Conservation (phyloP, 768 basidiomycete genomes). For the Pulveroboletus sp. region DNA sequence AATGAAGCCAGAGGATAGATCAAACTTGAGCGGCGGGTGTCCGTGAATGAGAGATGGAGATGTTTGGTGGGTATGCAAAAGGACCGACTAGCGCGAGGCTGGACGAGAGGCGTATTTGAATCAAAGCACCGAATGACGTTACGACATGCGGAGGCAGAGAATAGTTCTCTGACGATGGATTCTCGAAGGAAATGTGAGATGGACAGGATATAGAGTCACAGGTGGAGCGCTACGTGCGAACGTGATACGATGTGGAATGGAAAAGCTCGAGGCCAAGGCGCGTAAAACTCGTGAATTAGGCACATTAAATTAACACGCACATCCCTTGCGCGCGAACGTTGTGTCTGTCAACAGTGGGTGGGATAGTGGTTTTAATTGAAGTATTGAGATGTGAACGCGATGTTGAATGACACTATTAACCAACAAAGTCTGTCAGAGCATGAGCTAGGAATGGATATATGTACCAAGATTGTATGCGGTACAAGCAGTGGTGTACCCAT, state of each 20-base stretch:
- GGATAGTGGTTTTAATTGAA: background rate
- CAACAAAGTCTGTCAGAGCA: background rate
- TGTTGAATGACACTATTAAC: background rate
- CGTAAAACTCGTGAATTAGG: conserved; percentile 2
- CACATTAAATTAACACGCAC: background rate
- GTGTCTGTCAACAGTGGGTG: background rate
- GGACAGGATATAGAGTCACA: background rate
- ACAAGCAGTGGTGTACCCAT: background rate
- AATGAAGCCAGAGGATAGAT: background rate
- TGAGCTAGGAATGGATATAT: background rate
- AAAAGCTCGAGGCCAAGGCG: background rate
- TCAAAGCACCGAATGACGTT: background rate
- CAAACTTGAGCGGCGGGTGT: background rate
- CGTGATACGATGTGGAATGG: background rate
- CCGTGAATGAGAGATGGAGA: background rate
- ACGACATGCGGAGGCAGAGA: background rate
- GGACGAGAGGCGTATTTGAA: background rate
- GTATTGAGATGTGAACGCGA: background rate
- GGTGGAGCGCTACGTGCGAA: background rate
- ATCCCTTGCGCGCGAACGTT: background rate
- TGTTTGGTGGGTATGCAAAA: background rate
- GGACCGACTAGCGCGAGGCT: background rate
- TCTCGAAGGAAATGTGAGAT: background rate
- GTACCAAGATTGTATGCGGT: background rate
- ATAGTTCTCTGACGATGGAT: background rate